phyloP scores from a whole-genome alignment of 768 basidiomycete species.

The Sarcodon aspratus region DNA sequence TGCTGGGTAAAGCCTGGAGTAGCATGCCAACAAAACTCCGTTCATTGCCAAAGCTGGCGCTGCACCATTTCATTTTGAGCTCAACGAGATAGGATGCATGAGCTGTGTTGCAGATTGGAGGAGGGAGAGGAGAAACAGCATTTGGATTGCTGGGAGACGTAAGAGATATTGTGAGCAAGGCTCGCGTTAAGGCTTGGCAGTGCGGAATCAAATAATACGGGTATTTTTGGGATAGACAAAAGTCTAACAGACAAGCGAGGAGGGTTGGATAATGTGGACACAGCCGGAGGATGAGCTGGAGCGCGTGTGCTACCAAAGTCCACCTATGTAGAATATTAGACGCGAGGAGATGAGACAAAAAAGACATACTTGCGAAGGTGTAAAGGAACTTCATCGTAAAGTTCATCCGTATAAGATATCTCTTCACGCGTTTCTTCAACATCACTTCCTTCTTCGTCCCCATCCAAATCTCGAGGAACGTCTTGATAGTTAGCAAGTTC shows the following conservation, averaged over 20 bases:
- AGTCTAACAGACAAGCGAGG: conserved; percentile 35
- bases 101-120: conserved; percentile 29
- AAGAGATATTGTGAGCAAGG: conserved; percentile 29
- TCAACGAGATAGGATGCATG: conserved; percentile 37
- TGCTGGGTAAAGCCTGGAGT: conserved; percentile 16
- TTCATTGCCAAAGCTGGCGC: conserved; percentile 8
- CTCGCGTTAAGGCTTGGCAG: conserved; percentile 29
- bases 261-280: conserved; percentile 39
- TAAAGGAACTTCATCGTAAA: conserved; percentile 44
- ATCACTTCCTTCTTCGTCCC: conserved; percentile 10
- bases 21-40: conserved; percentile 22
- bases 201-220: conserved; percentile 30
- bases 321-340: conserved; percentile 20
- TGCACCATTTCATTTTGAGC: conserved; percentile 29
- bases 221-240: conserved; percentile 20
- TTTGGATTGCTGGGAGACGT: conserved; percentile 12
- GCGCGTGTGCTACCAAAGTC: conserved; percentile 39
- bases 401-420: conserved; percentile 18
- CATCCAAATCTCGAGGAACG: conserved; percentile 12
- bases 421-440: conserved; percentile 14
- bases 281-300: conserved; percentile 32
- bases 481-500: conserved; percentile 25
- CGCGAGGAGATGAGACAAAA: background rate
- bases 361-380: conserved; percentile 37
- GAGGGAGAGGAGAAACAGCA: conserved; percentile 6